phyloP scores from a whole-genome alignment of 2,329 filamentous ascomycete genomes.

The Chalara sp. region DNA sequence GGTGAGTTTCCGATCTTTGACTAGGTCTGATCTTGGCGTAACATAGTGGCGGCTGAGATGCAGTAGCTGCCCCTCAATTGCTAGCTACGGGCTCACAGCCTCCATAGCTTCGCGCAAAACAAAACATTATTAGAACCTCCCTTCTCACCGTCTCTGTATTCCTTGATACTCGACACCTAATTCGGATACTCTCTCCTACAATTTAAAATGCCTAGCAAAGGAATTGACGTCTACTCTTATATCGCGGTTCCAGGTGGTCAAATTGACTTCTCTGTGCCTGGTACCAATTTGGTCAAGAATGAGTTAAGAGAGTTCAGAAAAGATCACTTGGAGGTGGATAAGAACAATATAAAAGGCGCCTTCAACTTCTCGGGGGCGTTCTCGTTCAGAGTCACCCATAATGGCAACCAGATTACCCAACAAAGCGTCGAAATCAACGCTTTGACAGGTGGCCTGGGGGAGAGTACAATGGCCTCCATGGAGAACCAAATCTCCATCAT shows the following conservation, averaged over 20 bases:
- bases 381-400: constrained; percentile 33
- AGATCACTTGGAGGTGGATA: constrained; percentile 39
- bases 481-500: constrained; percentile 15
- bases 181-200: no score
- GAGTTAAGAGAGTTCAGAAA: constrained; percentile 30
- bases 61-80: no score
- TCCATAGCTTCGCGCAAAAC: no score
- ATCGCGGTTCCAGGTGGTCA: constrained; percentile 32
- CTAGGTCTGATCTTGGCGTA: no score
- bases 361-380: constrained; percentile 40
- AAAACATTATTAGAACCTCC: no score
- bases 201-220: constrained; percentile 34
- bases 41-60: no score
- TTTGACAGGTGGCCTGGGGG: constrained; percentile 35
- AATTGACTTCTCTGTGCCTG: constrained; percentile 39
- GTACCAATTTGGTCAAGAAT: constrained; percentile 25
- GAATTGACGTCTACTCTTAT: constrained; percentile 33
- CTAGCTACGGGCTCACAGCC: no score
- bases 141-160: no score
- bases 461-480: constrained; percentile 28
- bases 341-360: constrained; percentile 31
- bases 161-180: no score
- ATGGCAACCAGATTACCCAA: constrained; percentile 33
- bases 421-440: constrained; percentile 40
- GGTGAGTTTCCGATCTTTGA: no score